Percentiles rank a stretch among this genome's conserved stretches.
Evolutionary conservation across 1,284 basidiomycete genomes (phyloP).

Genomic region (Sphagnurus paluster): DNA sequence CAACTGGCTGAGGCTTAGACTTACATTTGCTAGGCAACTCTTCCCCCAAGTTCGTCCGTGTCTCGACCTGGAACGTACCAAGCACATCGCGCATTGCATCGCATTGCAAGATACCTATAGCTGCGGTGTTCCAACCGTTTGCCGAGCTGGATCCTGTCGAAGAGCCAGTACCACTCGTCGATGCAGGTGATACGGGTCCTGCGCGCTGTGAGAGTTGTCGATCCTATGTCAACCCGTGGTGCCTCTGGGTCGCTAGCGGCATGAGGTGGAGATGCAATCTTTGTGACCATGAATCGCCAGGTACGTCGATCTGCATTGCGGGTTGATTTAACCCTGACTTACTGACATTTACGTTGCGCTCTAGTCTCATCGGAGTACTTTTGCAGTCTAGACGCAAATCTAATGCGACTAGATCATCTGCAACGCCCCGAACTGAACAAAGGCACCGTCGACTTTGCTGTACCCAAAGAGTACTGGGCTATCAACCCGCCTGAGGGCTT

Average conservation of each 20-base stretch:
- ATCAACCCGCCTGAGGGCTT: constrained; percentile 60
- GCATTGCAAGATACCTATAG: constrained; percentile 85
- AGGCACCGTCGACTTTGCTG: constrained; percentile 92
- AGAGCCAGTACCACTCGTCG: constrained; percentile 79
- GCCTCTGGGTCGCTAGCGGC: constrained; percentile 84
- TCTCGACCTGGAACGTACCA: constrained; percentile 88
- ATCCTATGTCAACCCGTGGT: constrained; percentile 96
- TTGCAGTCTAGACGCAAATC: constrained; percentile 79
- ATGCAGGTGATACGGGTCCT: constrained; percentile 71
- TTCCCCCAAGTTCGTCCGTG: constrained; percentile 84
- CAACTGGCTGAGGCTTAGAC: neutral
- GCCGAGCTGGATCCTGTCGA: constrained; percentile 82
- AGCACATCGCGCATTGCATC: constrained; percentile 78
- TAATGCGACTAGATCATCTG: constrained; percentile 81
- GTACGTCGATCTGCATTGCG: constrained; percentile 39
- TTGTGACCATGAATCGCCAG: constrained; percentile 81
- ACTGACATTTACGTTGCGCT: too few relatives aligned
- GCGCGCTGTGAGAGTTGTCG: constrained; percentile 86
- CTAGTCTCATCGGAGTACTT: constrained; percentile 84
- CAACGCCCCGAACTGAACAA: constrained; percentile 86
- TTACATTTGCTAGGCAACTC: constrained; percentile 56
- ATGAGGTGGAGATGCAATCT: constrained; percentile 92
- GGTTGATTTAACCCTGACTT: constrained; percentile 22
- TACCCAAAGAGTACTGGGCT: constrained; percentile 89
- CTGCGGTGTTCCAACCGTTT: constrained; percentile 89